These are phyloP conservation scores for Allantophomopsis cytisporea DNA, from an alignment of 2,329 filamentous ascomycete species.

Conservation along the genomic window DNA sequence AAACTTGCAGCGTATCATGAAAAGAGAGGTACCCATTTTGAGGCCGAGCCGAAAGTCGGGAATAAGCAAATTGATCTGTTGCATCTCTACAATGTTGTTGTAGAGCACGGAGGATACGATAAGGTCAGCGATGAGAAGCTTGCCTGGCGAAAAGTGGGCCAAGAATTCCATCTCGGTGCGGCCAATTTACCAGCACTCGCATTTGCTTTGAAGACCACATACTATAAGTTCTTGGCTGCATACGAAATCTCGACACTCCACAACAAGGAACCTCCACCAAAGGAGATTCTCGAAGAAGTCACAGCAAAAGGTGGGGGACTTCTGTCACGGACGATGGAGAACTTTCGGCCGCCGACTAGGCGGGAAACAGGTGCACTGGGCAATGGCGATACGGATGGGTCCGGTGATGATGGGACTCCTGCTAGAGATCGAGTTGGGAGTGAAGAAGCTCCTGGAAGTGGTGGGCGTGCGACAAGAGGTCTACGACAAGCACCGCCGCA, in stretches of 20 bases:
- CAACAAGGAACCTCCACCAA: conserved; percentile 70
- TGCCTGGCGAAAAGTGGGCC: conserved; percentile 66
- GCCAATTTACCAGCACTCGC: conserved; percentile 71
- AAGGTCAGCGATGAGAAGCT: conserved; percentile 72
- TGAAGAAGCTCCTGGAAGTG: conserved; percentile 35
- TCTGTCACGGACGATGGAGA: conserved; percentile 67
- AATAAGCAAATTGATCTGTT: conserved; percentile 62
- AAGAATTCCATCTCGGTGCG: conserved; percentile 62
- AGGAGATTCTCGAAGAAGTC: conserved; percentile 69
- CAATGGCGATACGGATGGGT: conserved; percentile 44
- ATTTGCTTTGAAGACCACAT: conserved; percentile 75
- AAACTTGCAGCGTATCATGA: conserved; percentile 62
- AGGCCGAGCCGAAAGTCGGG: conserved; percentile 71
- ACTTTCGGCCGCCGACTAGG: conserved; percentile 42
- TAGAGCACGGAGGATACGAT: conserved; percentile 73
- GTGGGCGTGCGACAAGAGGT: conserved; percentile 45
- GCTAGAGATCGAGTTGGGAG: conserved; percentile 33
- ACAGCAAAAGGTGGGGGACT: conserved; percentile 71
- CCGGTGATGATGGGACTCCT: conserved; percentile 45
- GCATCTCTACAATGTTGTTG: conserved; percentile 66
- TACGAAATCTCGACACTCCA: conserved; percentile 75
- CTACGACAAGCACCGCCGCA: conserved; percentile 75
- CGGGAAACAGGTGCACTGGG: conserved; percentile 24
- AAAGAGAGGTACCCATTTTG: conserved; percentile 66
- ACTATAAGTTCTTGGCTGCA: conserved; percentile 80